Conservation (phyloP, 1,139 yeast genomes). For the Komagataea norvegica region DNA sequence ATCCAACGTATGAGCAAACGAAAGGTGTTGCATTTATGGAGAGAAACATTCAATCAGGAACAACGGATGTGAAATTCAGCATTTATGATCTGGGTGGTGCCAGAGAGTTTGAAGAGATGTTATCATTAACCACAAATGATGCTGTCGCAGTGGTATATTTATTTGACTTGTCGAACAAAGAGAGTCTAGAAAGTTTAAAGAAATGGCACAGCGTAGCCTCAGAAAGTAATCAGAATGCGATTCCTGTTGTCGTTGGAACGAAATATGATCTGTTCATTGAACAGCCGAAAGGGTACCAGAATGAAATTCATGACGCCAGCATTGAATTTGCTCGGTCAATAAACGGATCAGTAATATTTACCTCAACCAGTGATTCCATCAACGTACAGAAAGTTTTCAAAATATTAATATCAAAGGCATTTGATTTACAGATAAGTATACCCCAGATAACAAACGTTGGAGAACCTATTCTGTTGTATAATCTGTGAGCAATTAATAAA, state of each 20-base stretch:
- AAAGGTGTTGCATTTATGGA: constrained; percentile 96
- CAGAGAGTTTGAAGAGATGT: constrained; percentile 92
- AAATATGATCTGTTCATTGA: constrained; percentile 87
- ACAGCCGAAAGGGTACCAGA: constrained; percentile 74
- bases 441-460: constrained; percentile 83
- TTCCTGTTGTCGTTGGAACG: constrained; percentile 90
- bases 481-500: constrained; percentile 16
- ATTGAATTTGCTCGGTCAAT: constrained; percentile 85
- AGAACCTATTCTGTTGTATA: constrained; percentile 82
- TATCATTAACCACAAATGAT: constrained; percentile 88
- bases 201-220: constrained; percentile 96
- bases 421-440: constrained; percentile 76
- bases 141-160: constrained; percentile 90
- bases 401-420: constrained; percentile 85
- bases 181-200: constrained; percentile 79
- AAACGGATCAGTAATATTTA: constrained; percentile 86
- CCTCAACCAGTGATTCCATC: constrained; percentile 90
- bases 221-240: constrained; percentile 87
- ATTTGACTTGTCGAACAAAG: constrained; percentile 87
- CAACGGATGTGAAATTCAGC: constrained; percentile 86
- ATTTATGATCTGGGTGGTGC: constrained; percentile 99
- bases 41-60: constrained; percentile 77
- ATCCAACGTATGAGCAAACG: constrained; percentile 89
- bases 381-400: constrained; percentile 94
- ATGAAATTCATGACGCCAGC: constrained; percentile 80